Evolutionary conservation across 225 moss, liverwort and hornwort genomes (phyloP).

Genomic region (Straminergon stramineum): DNA sequence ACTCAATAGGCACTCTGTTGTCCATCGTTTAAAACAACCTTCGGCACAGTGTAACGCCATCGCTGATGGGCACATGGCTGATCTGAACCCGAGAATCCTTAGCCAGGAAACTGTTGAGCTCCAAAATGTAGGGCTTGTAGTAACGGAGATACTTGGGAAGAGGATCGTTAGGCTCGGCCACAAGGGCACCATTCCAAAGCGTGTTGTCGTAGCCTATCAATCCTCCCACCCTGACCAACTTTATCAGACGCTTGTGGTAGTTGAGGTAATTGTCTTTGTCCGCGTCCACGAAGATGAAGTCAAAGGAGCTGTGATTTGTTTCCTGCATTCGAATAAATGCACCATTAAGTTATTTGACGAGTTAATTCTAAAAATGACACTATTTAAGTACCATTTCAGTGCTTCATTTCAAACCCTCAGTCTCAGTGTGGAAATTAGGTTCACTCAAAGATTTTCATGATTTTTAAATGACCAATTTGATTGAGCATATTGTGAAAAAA

Average conservation of each 20-base stretch:
- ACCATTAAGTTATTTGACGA: background rate
- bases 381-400: no score
- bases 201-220: slow-evolving; percentile 90
- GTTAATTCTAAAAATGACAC: background rate
- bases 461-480: background rate
- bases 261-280: slow-evolving; percentile 71
- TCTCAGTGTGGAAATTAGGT: background rate
- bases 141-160: slow-evolving; percentile 42
- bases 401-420: background rate
- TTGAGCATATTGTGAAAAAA: background rate
- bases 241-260: slow-evolving; percentile 56
- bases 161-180: slow-evolving; percentile 24
- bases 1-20: background rate
- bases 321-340: slow-evolving; percentile 26
- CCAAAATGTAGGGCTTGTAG: slow-evolving; percentile 61
- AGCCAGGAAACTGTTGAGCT: slow-evolving; percentile 62
- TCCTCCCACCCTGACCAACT: slow-evolving; percentile 54
- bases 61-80: slow-evolving; percentile 72
- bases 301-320: slow-evolving; percentile 46
- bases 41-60: slow-evolving; percentile 79
- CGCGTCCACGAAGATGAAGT: slow-evolving; percentile 82
- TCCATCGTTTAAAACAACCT: slow-evolving; percentile 1
- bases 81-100: slow-evolving; percentile 61
- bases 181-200: slow-evolving; percentile 64
- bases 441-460: background rate